phyloP scores from a whole-genome alignment of 208 protist species.

The Trypanosoma vivax region DNA sequence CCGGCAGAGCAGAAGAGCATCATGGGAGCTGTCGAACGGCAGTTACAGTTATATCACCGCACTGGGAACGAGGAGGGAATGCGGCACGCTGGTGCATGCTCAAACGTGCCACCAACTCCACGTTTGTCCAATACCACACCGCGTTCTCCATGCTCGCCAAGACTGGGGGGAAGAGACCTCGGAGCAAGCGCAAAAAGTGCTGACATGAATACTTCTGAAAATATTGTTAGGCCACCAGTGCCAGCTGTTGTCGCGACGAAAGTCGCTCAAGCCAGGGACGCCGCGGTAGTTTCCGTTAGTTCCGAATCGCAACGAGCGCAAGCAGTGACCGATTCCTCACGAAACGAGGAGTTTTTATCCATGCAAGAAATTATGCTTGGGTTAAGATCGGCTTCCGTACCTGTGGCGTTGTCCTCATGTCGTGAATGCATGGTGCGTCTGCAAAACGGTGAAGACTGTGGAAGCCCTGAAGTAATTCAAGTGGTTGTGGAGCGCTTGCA shows the following conservation, averaged over 20 bases:
- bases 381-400: constrained; percentile 47
- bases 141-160: constrained; percentile 1
- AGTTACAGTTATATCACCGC: constrained; percentile 35
- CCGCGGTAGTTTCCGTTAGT: background rate
- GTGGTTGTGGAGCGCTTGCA: constrained; percentile 73
- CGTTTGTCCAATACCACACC: background rate
- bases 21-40: constrained; percentile 59
- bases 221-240: background rate
- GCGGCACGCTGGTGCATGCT: background rate
- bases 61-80: constrained; percentile 20
- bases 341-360: constrained; percentile 48
- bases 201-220: background rate
- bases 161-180: background rate
- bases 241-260: too few species aligned
- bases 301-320: background rate
- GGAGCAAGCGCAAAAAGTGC: background rate
- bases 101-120: background rate
- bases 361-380: constrained; percentile 77
- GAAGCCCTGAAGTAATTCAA: constrained; percentile 71
- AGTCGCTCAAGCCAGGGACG: background rate
- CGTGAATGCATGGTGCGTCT: constrained; percentile 60
- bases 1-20: constrained; percentile 77
- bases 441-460: constrained; percentile 51
- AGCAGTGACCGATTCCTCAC: background rate
- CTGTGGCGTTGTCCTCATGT: constrained; percentile 57